phyloP scores from a whole-genome alignment of 148 eudicot genomes.

The Amaranthus palmeri region DNA sequence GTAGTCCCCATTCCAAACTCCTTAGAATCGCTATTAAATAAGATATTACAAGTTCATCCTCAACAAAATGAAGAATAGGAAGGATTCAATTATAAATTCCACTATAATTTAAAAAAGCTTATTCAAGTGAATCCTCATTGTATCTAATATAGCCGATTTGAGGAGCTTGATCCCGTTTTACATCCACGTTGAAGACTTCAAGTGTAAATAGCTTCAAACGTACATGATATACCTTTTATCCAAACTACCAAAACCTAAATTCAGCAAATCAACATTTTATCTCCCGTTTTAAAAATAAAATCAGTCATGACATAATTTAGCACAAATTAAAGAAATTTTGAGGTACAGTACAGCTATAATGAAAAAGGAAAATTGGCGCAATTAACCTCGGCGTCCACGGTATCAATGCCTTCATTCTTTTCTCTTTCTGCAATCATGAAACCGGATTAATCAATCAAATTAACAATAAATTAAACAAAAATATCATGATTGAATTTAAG shows the following conservation, averaged over 20 bases:
- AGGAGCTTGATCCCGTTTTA: not conserved
- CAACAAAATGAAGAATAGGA: not conserved
- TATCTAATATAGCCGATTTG: too few relatives aligned
- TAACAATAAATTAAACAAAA: not conserved
- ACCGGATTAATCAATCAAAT: not conserved
- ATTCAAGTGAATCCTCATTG: too few relatives aligned
- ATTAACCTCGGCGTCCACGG: conserved; percentile 41
- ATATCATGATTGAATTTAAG: not conserved
- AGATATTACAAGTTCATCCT: not conserved
- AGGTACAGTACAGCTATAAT: not conserved
- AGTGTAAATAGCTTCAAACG: not conserved
- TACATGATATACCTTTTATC: not conserved
- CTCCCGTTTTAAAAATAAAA: not conserved
- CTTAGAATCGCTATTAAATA: not conserved
- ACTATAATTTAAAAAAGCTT: too few relatives aligned
- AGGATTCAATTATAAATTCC: too few relatives aligned
- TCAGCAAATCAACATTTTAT: not conserved
- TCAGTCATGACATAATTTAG: not conserved
- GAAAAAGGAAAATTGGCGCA: not conserved
- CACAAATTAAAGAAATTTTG: not conserved
- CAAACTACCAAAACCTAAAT: not conserved
- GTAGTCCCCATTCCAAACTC: not conserved
- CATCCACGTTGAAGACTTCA: not conserved
- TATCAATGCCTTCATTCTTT: conserved; percentile 46
- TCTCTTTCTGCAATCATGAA: conserved; percentile 44